Base-by-base conservation (phyloP, 257 asterid genomes). In the Solanum piurae region DNA sequence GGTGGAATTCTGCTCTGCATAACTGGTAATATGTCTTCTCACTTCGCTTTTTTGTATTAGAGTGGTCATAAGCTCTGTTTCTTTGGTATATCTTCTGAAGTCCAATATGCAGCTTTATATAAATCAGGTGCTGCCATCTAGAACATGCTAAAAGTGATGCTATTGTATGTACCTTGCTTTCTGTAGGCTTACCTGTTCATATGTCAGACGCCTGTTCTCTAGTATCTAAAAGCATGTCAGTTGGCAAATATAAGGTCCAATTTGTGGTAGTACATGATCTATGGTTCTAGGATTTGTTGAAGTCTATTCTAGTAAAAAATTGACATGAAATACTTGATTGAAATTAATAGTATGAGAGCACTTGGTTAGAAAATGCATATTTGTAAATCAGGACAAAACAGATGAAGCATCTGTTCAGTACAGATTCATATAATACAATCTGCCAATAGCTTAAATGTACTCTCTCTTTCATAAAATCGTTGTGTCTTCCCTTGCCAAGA, bases 1-100 rank as follows among this genome's bases (percentile, higher is more conserved):
- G 99, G 99, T 66, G 99, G 99, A 79, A 94, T 97, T 85, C 97
- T 96, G 36, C 90, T 96, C 88, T 96, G 99, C 94, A 96, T 96
- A 86, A 96, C 99, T 87, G 99, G 99, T 96, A 94, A 89, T 62
- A 33, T 36, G 23, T 44, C 64, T 49, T 49, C 44, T 49, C 34
- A 20, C 69, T 82, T 27, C 2, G 11, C 20, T 29, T 46, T 33
- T 49, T 82, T 29, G 40, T 49, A 49, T 49, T 49, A 82, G 27
- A 29, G 18, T 31, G 12, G 69, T 46, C 69, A 29, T 29, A 82
- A 82, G 14, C 5, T 49, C 42, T 29, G 29, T 29, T 82, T 82
- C 60, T 49, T 82, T 18, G 25, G n/a, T 46, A 29, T 20, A 20
- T 21, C 14, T 20, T 46, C 64, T 86, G 52, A 64, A 80, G 88